Conservation (phyloP, 169 alveolate genomes). For the Cryptosporidium parvum region DNA sequence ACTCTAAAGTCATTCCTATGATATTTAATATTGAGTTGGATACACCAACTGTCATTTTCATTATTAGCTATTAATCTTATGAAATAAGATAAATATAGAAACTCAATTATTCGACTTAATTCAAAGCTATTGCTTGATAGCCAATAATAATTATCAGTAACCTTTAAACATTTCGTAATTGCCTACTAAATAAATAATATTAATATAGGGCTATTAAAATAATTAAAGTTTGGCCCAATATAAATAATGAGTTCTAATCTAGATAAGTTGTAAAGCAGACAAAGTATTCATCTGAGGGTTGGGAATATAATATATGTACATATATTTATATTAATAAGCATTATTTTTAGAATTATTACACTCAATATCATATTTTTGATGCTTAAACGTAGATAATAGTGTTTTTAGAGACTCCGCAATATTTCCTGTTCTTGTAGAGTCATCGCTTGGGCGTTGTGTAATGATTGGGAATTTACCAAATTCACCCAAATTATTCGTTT, state of each 20-base stretch:
- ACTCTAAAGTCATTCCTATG: constrained; percentile 2
- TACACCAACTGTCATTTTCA: constrained; percentile 6
- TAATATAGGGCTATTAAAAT: neutral
- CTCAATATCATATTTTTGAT: neutral
- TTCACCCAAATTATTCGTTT: neutral
- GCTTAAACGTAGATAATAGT: constrained; percentile 45
- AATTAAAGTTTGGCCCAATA: neutral
- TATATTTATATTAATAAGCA: neutral
- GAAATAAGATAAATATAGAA: neutral
- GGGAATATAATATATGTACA: neutral
- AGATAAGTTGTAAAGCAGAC: neutral
- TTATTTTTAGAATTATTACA: neutral
- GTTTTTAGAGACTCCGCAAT: constrained; percentile 54
- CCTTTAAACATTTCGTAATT: neutral
- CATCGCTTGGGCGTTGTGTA: neutral
- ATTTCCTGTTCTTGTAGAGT: constrained; percentile 34
- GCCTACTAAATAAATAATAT: neutral
- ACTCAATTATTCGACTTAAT: neutral
- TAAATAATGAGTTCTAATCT: neutral
- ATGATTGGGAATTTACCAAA: neutral
- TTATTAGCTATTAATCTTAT: constrained; percentile 28
- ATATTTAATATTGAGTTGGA: constrained; percentile 33
- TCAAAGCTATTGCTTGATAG: neutral
- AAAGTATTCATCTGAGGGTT: neutral
- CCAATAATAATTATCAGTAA: too few species aligned